These are phyloP conservation scores for Exophiala sp. DNA, from an alignment of 2,329 filamentous ascomycete genomes.

Conservation along the genomic window DNA sequence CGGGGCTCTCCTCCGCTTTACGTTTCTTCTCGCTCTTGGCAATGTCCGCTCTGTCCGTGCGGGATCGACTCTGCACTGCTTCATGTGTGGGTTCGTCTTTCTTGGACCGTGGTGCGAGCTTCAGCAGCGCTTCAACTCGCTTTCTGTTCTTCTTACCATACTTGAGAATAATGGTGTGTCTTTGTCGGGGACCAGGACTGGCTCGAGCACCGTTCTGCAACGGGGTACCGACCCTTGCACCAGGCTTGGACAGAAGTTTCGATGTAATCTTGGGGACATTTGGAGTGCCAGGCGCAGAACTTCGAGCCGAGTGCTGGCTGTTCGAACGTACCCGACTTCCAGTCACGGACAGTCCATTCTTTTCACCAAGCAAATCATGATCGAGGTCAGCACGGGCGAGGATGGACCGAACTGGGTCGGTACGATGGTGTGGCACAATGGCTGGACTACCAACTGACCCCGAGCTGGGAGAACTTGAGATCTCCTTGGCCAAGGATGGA, in stretches of 20 bases:
- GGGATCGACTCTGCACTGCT: conserved; percentile 7
- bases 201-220: conserved; percentile 18
- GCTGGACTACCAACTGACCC: conserved; percentile 16
- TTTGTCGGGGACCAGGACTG: conserved; percentile 28
- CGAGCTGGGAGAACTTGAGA: conserved; percentile 14
- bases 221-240: conserved; percentile 13
- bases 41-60: conserved; percentile 1
- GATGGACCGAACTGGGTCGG: conserved; percentile 24
- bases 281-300: conserved; percentile 19
- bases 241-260: conserved; percentile 18
- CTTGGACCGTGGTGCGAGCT: conserved; percentile 34
- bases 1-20: conserved; percentile 20
- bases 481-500: conserved; percentile 22
- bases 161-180: conserved; percentile 46
- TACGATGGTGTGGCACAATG: conserved; percentile 13
- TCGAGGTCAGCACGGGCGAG: conserved; percentile 20
- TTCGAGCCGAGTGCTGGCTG: conserved; percentile 24
- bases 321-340: conserved; percentile 23
- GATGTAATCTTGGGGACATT: conserved; percentile 9
- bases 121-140: conserved; percentile 44
- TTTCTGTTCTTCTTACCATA: conserved; percentile 47
- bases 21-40: conserved; percentile 23
- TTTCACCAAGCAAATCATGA: conserved; percentile 6
- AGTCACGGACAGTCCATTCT: conserved; percentile 6
- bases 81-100: conserved; percentile 17